Evolutionary conservation across 306 rosid species (phyloP).

Genomic region (Adenanthera pavonina): DNA sequence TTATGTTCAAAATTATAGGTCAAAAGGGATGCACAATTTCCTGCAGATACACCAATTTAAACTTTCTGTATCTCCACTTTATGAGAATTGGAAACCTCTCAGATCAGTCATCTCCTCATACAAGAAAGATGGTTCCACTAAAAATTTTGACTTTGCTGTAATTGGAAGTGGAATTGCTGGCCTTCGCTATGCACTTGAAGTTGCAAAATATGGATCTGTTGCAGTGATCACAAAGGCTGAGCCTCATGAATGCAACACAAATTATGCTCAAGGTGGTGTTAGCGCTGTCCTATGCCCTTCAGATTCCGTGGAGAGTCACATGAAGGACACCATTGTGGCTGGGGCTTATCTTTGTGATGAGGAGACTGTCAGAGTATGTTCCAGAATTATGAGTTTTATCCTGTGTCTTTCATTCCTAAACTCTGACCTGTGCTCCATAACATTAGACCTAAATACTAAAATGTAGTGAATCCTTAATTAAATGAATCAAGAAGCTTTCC

Average conservation of each 20-base stretch:
- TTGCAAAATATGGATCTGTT: slow-evolving; percentile 86
- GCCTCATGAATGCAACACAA: slow-evolving; percentile 97
- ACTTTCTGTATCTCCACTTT: slow-evolving; percentile 43
- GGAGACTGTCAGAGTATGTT: slow-evolving; percentile 89
- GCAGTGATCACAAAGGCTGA: slow-evolving; percentile 97
- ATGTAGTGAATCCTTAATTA: neutral
- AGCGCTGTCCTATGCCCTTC: slow-evolving; percentile 91
- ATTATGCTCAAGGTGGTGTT: slow-evolving; percentile 99
- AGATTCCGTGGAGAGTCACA: slow-evolving; percentile 95
- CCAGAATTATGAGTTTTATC: slow-evolving; percentile 17
- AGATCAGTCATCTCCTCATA: slow-evolving; percentile 55
- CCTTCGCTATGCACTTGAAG: slow-evolving; percentile 93
- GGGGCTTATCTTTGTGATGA: slow-evolving; percentile 95
- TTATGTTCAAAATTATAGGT: slow-evolving; percentile 55
- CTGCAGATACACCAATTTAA: slow-evolving; percentile 50
- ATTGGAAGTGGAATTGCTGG: slow-evolving; percentile 98
- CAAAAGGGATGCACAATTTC: slow-evolving; percentile 57
- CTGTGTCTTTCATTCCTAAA: slow-evolving; percentile 22
- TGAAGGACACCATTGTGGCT: slow-evolving; percentile 92
- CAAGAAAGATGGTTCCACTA: slow-evolving; percentile 64
- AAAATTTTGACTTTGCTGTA: slow-evolving; percentile 77
- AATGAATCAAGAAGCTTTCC: neutral
- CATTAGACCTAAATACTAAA: neutral
- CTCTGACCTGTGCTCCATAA: slow-evolving; percentile 14
- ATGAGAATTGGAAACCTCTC: slow-evolving; percentile 47